Evolutionary conservation across 306 rosid species (phyloP).

Genomic region (Lathyrus tuberosus): DNA sequence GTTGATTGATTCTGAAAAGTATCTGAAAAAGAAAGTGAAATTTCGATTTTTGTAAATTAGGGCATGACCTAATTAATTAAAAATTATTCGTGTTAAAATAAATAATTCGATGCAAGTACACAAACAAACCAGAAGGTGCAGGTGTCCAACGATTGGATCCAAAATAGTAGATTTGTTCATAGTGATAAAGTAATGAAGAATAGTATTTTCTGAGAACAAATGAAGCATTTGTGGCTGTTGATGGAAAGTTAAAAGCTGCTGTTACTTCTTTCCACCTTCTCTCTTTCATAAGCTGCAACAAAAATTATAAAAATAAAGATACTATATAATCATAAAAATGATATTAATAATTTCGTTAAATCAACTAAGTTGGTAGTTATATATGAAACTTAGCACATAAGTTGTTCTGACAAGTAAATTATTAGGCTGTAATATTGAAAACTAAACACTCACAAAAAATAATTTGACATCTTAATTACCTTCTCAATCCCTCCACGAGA

Average conservation of each 20-base stretch:
- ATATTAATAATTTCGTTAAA: background rate
- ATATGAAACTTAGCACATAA: no score
- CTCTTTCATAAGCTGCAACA: slow-evolving; percentile 65
- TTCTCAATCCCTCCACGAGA: slow-evolving; percentile 84
- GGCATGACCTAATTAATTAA: background rate
- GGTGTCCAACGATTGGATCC: slow-evolving; percentile 55
- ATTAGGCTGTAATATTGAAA: no score
- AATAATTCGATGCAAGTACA: background rate
- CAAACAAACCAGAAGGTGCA: slow-evolving; percentile 4
- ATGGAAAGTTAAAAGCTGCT: slow-evolving; percentile 73
- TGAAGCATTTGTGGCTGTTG: slow-evolving; percentile 94
- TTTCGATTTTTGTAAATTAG: background rate
- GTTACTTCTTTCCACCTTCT: slow-evolving; percentile 89
- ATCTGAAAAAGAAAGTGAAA: background rate
- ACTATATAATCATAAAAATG: background rate
- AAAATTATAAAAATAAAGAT: background rate
- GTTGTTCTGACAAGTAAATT: no score
- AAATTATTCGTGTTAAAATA: background rate
- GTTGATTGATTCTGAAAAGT: background rate
- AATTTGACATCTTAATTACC: slow-evolving; percentile 46
- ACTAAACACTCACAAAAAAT: no score
- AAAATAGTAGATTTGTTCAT: slow-evolving; percentile 73
- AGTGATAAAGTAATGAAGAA: slow-evolving; percentile 68
- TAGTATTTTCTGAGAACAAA: slow-evolving; percentile 83
- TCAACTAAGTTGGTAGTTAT: no score